Evolutionary conservation across 768 basidiomycete species (phyloP), one percentile per base, ranked within the genome.

Genomic region (Boletus subcaerulescens): DNA sequence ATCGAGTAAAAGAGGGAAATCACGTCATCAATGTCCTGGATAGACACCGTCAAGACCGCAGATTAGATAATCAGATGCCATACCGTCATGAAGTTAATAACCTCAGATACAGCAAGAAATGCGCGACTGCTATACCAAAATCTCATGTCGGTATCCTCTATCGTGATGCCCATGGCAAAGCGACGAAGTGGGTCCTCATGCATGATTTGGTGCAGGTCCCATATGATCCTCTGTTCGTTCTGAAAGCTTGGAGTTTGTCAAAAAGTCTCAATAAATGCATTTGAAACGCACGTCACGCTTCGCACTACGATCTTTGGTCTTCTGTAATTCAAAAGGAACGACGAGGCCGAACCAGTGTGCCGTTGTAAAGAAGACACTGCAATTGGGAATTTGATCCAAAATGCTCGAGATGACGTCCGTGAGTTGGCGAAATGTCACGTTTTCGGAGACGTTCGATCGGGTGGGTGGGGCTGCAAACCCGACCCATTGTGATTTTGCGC

Each of bases 191-290:
- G 63, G 44, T 73, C 72, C 24, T 63, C 54, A 1, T 56, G 50
- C 64, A 73, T 68, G 35, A 63, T 61, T 17, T 65, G 56, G 29
- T 62, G 57, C 20, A 68, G 43, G 45, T 55, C 64, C 67, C 65
- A 69, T 11, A 73, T 50, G 0, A 69, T 57, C 55, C 71, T 59
- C 9, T 5, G 2, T 38, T 55, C 18, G 14, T 62, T 52, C 60
- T 62, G 17, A 29, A 7, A 13, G 2, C 41, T 42, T 7, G 26
- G 26, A 3, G 2, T 8, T 41, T 20, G 18, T 40, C 12, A 20
- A 5, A 35, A 35, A 29, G 29, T 29, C 8, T 29, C 1, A 9
- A 29, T 9, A 29, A 8, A 29, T 24, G 2, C 29, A 5, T 4
- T 24, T 24, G 22, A 24, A 24, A 29, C 29, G 8, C 29, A 29